Base-by-base conservation (phyloP, 805 yeast genomes). In the Kodamaea sagamina region DNA sequence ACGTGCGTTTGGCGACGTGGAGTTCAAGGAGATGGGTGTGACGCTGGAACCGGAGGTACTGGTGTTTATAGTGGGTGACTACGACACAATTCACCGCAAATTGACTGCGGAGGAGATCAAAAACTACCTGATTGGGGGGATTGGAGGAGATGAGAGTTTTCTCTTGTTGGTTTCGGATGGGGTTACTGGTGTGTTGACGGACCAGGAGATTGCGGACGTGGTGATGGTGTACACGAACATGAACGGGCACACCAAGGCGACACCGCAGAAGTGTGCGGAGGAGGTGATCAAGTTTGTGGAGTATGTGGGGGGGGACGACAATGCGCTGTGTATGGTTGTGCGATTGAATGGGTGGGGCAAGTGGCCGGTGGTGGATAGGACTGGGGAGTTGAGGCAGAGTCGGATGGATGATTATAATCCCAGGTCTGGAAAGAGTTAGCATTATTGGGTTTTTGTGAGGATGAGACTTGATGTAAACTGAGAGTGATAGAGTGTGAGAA, bases 141-240 rank as follows among this genome's bases (percentile, higher is more conserved):
- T 83, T 45, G 96, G 95, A 2, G 96, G 96, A 11, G 86, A 85
- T 55, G 97, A 89, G 62, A 79, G 89, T 46, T 93, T 92, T 55
- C 52, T 93, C n/a, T 81, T 87, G 2, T 65, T 93, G 27, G 77
- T 88, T 16, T 78, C 88, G 16, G 99, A 93, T 65, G 99, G 99
- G 4, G 84, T 93, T 6, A 81, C 96, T 1, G 84, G 84, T 51
- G 72, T 76, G 51, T 72, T 89, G 41, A 74, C 86, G 4, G 97
- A 92, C 65, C 98, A 93, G 66, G 99, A 93, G 64, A 73, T 92
- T 19, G 88, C 86, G 4, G 99, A 93, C 63, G 68, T 93, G 16
- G 78, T 89, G 9, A 88, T 84, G 68, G 71, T 81, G n/a, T 79
- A 86, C 18, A 68, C 71, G 48, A 77, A 77, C 51, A 76, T 78